A percentile compares a stretch with the other conserved stretches of the same genome.
Evolutionary conservation across 169 alveolate genomes (phyloP).

Genomic region (Ichthyophthirius multifiliis): DNA sequence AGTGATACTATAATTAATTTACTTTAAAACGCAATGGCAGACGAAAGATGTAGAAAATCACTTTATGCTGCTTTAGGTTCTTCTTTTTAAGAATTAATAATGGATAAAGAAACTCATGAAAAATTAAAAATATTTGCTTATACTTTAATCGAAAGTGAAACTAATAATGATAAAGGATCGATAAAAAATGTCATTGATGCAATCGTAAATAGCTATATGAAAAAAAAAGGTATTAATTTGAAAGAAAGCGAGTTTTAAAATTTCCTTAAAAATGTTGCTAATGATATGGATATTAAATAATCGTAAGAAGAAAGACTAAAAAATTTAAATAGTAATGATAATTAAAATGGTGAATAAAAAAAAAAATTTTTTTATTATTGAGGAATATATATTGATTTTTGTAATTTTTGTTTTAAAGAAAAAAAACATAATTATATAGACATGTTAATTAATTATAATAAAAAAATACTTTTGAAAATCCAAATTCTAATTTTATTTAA

Average conservation of each 20-base stretch:
- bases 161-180: background rate
- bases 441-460: no score
- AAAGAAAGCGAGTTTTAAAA: background rate
- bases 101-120: slow-evolving; percentile 29
- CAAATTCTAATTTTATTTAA: no score
- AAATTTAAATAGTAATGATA: background rate
- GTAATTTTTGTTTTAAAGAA: no score
- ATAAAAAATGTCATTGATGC: background rate
- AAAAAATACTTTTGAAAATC: no score
- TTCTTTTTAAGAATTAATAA: slow-evolving; percentile 12
- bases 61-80: background rate
- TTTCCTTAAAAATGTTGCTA: background rate
- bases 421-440: no score
- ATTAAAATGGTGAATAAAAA: background rate
- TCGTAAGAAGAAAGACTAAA: background rate
- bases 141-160: slow-evolving; percentile 20
- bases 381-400: no score
- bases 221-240: background rate
- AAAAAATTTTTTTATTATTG: no score
- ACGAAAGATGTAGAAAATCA: slow-evolving; percentile 2
- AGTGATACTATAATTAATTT: slow-evolving; percentile 22
- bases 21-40: slow-evolving; percentile 13
- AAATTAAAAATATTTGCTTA: slow-evolving; percentile 19
- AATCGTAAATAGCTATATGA: background rate
- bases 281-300: background rate